These are phyloP conservation scores for Blastomyces parvus DNA, from an alignment of 2,329 filamentous ascomycete genomes.

Conservation along the genomic window DNA sequence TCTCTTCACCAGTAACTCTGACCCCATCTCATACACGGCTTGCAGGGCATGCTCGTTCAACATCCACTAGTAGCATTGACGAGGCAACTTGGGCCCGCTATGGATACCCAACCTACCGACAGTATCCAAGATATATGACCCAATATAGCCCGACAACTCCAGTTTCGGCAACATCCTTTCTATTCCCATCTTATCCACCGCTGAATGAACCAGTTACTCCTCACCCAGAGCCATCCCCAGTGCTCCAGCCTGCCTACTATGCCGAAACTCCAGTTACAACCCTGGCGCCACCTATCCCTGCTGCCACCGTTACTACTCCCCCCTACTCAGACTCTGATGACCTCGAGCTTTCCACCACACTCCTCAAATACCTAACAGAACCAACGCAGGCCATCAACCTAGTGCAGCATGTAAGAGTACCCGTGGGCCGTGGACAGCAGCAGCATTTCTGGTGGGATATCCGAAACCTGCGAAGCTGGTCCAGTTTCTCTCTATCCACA, in stretches of 20 bases:
- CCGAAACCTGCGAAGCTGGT: constrained; percentile 76
- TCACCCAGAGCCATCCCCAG: constrained; percentile 19
- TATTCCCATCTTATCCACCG: constrained; percentile 29
- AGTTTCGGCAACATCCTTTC: constrained; percentile 32
- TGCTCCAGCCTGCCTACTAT: constrained; percentile 33
- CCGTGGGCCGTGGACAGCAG: constrained; percentile 54
- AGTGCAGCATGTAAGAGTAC: constrained; percentile 66
- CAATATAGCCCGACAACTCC: constrained; percentile 34
- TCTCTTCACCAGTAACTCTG: constrained; percentile 57
- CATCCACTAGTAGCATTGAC: constrained; percentile 60
- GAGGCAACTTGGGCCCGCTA: constrained; percentile 57
- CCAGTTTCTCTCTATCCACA: constrained; percentile 61
- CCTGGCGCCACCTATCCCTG: constrained; percentile 17
- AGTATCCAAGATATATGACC: constrained; percentile 52
- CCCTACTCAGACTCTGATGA: constrained; percentile 14
- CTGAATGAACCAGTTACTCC: constrained; percentile 13
- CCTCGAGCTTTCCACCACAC: constrained; percentile 48
- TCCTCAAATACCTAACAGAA: constrained; percentile 67
- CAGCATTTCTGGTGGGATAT: constrained; percentile 96
- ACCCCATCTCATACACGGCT: constrained; percentile 34
- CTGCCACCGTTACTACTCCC: background rate
- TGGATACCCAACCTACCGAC: constrained; percentile 76
- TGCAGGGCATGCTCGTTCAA: constrained; percentile 46
- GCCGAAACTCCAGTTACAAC: constrained; percentile 3
- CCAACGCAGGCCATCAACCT: constrained; percentile 74